Conservation (phyloP, 768 basidiomycete genomes). For the Pleurotus giganteus region DNA sequence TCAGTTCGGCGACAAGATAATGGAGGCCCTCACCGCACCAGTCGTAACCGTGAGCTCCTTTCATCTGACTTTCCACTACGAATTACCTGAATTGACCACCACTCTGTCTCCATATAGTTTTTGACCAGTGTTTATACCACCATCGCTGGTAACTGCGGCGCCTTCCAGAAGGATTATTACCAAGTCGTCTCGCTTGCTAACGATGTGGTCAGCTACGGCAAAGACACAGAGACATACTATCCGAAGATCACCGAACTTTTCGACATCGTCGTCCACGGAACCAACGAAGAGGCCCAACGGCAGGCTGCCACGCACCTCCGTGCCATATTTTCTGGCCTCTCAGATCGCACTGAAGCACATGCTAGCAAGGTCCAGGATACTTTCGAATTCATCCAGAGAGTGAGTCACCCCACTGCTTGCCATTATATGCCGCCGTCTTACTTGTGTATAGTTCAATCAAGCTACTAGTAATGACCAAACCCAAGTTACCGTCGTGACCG, state of each 20-base stretch:
- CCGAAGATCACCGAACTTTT: neutral
- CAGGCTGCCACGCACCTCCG: neutral
- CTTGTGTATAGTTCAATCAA: neutral
- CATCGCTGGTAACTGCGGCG: neutral
- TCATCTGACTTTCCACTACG: neutral
- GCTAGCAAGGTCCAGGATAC: neutral
- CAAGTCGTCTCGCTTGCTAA: neutral
- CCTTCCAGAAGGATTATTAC: neutral
- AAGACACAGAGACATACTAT: neutral
- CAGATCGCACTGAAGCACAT: neutral
- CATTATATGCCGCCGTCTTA: neutral
- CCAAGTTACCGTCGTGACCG: neutral
- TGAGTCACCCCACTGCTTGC: neutral
- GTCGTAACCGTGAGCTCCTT: neutral
- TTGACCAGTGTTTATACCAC: neutral
- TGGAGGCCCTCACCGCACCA: neutral
- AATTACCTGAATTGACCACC: neutral
- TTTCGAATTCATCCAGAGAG: neutral
- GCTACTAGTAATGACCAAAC: neutral
- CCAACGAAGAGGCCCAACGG: neutral
- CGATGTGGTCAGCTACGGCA: neutral
- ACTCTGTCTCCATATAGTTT: neutral
- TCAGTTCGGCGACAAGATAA: neutral
- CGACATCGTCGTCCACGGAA: neutral
- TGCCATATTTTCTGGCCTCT: neutral